Evolutionary conservation across 1,284 basidiomycete genomes (phyloP), one percentile per base, ranked within the genome.

Genomic region (Ceratobasidium sp.): DNA sequence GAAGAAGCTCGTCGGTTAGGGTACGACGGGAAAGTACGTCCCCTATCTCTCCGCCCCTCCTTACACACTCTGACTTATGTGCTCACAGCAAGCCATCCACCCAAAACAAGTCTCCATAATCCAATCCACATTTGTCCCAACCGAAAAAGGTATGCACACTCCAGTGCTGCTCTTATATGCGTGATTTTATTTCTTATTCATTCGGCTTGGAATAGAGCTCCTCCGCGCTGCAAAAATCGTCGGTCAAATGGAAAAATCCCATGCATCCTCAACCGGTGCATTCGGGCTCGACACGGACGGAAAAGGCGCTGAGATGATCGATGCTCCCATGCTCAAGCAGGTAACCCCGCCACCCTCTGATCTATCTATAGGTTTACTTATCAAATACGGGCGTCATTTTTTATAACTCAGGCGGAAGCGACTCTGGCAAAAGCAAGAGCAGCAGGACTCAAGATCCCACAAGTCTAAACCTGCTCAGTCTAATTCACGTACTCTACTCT

Each of bases 291-390:
- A 89, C 61, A 78, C 79, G 0, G 88, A 88, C 32, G 88, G 87
- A 14, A 74, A 79, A 23, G 82, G 82, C 58, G 88, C 87, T 55
- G 89, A 90, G 78, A 96, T 96, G 95, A 94, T 98, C 63, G 96
- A 98, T 81, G 93, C 93, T 7, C 95, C 95, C 0, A 93, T 97
- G 90, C 85, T 96, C 73, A 93, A 94, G 80, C 92, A 93, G 86
- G 91, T 89, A 72, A 11, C 8, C 8, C 28, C 35, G 21, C 18
- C 21, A 2, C 21, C 46, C 21, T 21, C 50, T 41, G 16, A 30
- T 21, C 14, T n/a, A n/a, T n/a, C n/a, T n/a, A n/a, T n/a, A n/a
- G n/a, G n/a, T n/a, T n/a, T n/a, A n/a, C n/a, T n/a, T n/a, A n/a
- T n/a, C n/a, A n/a, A n/a, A n/a, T n/a, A n/a, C n/a, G n/a, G n/a